These are phyloP conservation scores for Biscogniauxia mediterranea DNA, from an alignment of 2,329 filamentous ascomycete genomes.

Conservation along the genomic window DNA sequence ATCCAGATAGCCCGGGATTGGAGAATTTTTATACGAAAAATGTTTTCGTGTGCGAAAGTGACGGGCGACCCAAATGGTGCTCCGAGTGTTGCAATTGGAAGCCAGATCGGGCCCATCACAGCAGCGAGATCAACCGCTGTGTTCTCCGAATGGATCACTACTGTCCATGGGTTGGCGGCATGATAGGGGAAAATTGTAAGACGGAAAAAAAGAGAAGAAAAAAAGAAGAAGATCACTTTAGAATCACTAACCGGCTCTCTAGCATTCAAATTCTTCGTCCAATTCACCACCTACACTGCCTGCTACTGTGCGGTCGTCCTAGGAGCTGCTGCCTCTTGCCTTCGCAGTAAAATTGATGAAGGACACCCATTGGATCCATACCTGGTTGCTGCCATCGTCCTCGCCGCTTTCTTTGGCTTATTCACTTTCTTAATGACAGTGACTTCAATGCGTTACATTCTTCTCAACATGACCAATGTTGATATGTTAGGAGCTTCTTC, in stretches of 20 bases:
- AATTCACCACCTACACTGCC: slow-evolving; percentile 75
- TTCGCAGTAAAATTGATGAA: slow-evolving; percentile 52
- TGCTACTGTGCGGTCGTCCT: slow-evolving; percentile 66
- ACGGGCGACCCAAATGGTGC: slow-evolving; percentile 87
- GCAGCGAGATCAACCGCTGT: slow-evolving; percentile 76
- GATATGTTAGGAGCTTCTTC: slow-evolving; percentile 66
- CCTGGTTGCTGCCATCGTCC: slow-evolving; percentile 63
- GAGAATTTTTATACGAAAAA: slow-evolving; percentile 80
- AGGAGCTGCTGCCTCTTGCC: slow-evolving; percentile 61
- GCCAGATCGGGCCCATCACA: slow-evolving; percentile 84
- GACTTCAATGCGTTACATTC: slow-evolving; percentile 67
- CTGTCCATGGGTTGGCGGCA: slow-evolving; percentile 94
- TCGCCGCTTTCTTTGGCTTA: slow-evolving; percentile 73
- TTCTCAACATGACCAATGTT: slow-evolving; percentile 79
- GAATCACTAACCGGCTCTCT: slow-evolving; percentile 21
- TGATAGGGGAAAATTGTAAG: slow-evolving; percentile 76
- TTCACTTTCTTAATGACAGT: slow-evolving; percentile 76
- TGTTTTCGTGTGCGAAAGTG: slow-evolving; percentile 77
- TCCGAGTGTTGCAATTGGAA: slow-evolving; percentile 83
- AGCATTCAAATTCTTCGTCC: slow-evolving; percentile 89
- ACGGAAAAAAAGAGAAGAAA: neutral
- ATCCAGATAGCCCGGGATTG: slow-evolving; percentile 64
- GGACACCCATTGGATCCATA: slow-evolving; percentile 50
- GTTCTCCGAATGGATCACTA: slow-evolving; percentile 93
- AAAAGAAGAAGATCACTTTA: neutral